Conservation (phyloP, 2,329 filamentous ascomycete species). For the Diplocarpon mali region DNA sequence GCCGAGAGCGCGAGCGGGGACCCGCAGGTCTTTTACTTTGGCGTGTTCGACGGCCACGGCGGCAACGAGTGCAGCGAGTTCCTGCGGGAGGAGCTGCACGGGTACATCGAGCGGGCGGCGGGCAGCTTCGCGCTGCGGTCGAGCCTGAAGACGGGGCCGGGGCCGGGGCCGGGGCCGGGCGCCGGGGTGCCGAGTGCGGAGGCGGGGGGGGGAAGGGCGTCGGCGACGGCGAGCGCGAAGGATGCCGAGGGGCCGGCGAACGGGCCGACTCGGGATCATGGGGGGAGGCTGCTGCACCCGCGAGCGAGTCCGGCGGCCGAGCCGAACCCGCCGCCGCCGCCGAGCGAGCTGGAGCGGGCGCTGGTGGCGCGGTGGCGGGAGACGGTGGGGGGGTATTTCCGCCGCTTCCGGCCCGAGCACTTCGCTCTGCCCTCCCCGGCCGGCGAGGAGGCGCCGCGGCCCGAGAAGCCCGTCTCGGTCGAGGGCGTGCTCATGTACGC, state of each 20-base stretch:
- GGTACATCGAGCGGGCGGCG: conserved; percentile 77
- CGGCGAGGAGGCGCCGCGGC: conserved; percentile 20
- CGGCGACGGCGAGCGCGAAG: conserved; percentile 39
- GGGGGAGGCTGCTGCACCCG: conserved; percentile 27
- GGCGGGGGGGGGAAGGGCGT: conserved; percentile 27
- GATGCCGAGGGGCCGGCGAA: conserved; percentile 28
- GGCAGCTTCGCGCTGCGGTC: conserved; percentile 66
- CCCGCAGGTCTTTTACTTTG: conserved; percentile 96
- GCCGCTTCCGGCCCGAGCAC: conserved; percentile 73
- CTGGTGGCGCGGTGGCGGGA: conserved; percentile 70
- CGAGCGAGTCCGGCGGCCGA: conserved; percentile 29
- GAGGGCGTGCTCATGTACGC: conserved; percentile 81
- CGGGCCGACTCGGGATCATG: conserved; percentile 21
- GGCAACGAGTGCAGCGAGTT: conserved; percentile 83
- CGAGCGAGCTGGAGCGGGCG: conserved; percentile 56
- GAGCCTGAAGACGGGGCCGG: conserved; percentile 45
- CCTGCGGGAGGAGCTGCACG: conserved; percentile 71
- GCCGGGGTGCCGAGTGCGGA: conserved; percentile 19
- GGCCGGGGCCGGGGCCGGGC: conserved; percentile 20
- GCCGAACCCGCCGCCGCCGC: conserved; percentile 41
- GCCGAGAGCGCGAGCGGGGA: conserved; percentile 75
- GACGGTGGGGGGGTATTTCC: conserved; percentile 88
- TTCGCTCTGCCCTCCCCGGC: conserved; percentile 40
- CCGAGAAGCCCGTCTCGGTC: conserved; percentile 42
- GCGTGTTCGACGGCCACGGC: conserved; percentile 91